Evolutionary conservation across 2,329 filamentous ascomycete species (phyloP).

Genomic region (Arthrobotrys pseudoclavata): DNA sequence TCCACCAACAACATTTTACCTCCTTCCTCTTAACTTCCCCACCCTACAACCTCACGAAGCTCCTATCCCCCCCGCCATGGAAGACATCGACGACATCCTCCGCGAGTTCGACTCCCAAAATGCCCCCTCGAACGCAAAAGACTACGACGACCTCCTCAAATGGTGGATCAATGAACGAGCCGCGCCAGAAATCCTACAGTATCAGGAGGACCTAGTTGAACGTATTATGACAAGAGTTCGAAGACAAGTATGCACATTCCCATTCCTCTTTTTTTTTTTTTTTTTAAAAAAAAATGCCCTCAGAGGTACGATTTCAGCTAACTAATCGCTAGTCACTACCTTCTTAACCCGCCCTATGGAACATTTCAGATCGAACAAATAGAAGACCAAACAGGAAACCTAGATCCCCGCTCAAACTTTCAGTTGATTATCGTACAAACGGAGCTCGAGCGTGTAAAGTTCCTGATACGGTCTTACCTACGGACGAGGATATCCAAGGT

Average conservation of each 20-base stretch:
- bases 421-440: constrained; percentile 95
- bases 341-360: constrained; percentile 2
- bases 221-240: constrained; percentile 81
- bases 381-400: constrained; percentile 82
- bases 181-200: constrained; percentile 88
- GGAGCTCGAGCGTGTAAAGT: constrained; percentile 94
- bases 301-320: constrained; percentile 59
- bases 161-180: constrained; percentile 94
- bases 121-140: constrained; percentile 72
- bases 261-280: neutral
- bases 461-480: constrained; percentile 84
- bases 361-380: constrained; percentile 74
- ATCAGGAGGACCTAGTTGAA: constrained; percentile 81
- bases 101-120: constrained; percentile 76
- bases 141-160: constrained; percentile 89
- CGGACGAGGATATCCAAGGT: constrained; percentile 90
- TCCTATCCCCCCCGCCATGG: constrained; percentile 70
- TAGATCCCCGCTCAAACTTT: constrained; percentile 93
- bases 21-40: constrained; percentile 4
- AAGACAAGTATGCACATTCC: constrained; percentile 69
- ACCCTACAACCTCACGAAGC: neutral
- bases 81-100: constrained; percentile 81
- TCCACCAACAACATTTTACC: neutral
- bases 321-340: constrained; percentile 58
- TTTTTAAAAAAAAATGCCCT: neutral